Base-by-base conservation (phyloP, 306 rosid species). In the Ochetophila trinervis region DNA sequence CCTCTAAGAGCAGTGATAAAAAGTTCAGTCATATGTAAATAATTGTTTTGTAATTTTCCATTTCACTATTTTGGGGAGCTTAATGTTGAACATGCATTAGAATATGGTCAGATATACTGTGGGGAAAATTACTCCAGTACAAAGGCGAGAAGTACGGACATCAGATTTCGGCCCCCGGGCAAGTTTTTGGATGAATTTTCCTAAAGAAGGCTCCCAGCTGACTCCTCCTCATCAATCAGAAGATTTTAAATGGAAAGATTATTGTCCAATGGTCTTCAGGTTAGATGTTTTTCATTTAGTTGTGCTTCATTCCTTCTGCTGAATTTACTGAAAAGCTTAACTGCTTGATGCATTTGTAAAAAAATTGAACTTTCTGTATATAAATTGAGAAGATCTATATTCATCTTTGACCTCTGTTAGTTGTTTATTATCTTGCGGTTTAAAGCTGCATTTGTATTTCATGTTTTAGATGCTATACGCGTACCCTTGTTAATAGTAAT, bases 111-210 rank as follows among this genome's bases (percentile, higher is more conserved):
- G 99, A 83, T 93, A 93, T 80, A 93, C 99, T 63, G 99, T 90
- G 52, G 99, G 99, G 23, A 93, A 93, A 86, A 93, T 93, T 72
- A 93, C 99, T 9, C 97, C 99, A 56, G 83, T 93, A 78, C 99
- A 86, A 65, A 90, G 93, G 73, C 89, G 99, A 71, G 95, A 88
- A 84, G 97, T 93, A 73, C 83, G 99, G 53, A 67, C 80, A 70
- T 86, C 97, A 5, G 99, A 93, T 75, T 93, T 93, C 60, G 96
- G 99, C 65, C 94, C 97, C 58, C 85, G 86, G 65, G 99, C 99
- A 66, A 93, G 99, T 83, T 93, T 93, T 83, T 93, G 99, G 99
- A 93, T 90, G 99, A 90, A 76, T 73, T 93, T 93, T 84, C 99
- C 99, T 10, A 90, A 69, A 81, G 91, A 86, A 74, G 99, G 99